Conservation (phyloP, 805 yeast genomes). For the Sugiyamaella marilandica region DNA sequence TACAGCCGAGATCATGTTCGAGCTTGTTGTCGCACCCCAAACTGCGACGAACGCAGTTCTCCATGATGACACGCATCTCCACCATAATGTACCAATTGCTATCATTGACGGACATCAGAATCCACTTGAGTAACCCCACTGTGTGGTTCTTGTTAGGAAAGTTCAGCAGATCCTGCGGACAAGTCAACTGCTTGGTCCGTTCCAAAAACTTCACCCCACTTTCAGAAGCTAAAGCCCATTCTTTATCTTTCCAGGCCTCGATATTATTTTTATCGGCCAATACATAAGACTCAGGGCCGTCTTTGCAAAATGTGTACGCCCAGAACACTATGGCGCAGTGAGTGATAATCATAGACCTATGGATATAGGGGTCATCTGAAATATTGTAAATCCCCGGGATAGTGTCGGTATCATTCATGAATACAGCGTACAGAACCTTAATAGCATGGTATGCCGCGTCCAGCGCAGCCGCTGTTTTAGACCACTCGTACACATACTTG, state of each 20-base stretch:
- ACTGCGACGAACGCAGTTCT: constrained; percentile 52
- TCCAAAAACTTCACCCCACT: constrained; percentile 47
- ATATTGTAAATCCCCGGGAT: constrained; percentile 11
- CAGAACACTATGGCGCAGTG: constrained; percentile 27
- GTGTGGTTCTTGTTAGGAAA: constrained; percentile 44
- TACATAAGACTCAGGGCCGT: constrained; percentile 28
- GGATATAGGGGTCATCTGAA: constrained; percentile 22
- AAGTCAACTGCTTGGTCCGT: constrained; percentile 28
- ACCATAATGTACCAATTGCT: constrained; percentile 50
- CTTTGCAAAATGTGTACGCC: constrained; percentile 28
- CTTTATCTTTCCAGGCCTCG: constrained; percentile 19
- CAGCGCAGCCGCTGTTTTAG: constrained; percentile 43
- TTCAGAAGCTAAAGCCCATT: constrained; percentile 37
- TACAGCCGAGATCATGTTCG: constrained; percentile 6
- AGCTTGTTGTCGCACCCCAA: constrained; percentile 38
- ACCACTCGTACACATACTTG: constrained; percentile 49
- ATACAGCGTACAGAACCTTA: constrained; percentile 53
- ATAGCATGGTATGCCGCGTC: constrained; percentile 54
- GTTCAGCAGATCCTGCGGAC: constrained; percentile 13
- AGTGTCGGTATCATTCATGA: constrained; percentile 37
- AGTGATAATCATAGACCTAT: constrained; percentile 25
- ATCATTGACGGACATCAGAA: constrained; percentile 10
- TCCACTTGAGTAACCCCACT: constrained; percentile 44
- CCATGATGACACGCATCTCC: constrained; percentile 50
- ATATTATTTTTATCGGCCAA: constrained; percentile 13